These are phyloP conservation scores for Ophiognomonia clavigignenti-juglandacearum DNA, from an alignment of 2,329 filamentous ascomycete genomes.

Conservation along the genomic window DNA sequence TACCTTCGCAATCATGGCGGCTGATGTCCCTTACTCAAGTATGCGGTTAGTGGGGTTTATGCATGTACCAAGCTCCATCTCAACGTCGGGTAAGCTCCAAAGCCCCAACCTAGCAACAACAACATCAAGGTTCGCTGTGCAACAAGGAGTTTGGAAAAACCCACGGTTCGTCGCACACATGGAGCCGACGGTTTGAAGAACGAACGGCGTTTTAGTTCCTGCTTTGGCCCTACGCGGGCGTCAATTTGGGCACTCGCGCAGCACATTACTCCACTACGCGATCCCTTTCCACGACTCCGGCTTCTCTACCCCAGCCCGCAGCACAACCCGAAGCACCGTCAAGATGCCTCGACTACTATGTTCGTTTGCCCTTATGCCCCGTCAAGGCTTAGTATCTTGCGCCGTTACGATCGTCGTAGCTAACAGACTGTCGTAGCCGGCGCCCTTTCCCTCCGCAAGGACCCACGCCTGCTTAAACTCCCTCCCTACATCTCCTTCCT, in stretches of 20 bases:
- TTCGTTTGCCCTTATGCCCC: slow-evolving; percentile 27
- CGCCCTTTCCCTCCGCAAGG: slow-evolving; percentile 67
- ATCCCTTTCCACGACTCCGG: not conserved
- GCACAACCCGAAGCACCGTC: not conserved
- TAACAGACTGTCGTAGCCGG: slow-evolving; percentile 38
- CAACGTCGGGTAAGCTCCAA: not conserved
- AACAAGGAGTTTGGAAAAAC: too few relatives aligned
- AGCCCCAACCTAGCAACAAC: not conserved
- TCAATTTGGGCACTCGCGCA: slow-evolving; percentile 7
- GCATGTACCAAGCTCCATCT: slow-evolving; percentile 3
- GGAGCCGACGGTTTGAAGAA: not conserved
- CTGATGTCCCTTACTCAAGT: not conserved
- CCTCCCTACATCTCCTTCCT: slow-evolving; percentile 84
- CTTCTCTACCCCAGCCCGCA: not conserved
- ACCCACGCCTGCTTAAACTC: slow-evolving; percentile 75
- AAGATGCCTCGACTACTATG: slow-evolving; percentile 51
- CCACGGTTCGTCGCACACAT: slow-evolving; percentile 1
- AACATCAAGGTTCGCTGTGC: too few relatives aligned
- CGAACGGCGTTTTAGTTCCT: not conserved
- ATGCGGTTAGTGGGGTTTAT: slow-evolving; percentile 8
- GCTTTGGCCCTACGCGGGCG: slow-evolving; percentile 4
- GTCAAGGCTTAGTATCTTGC: not conserved
- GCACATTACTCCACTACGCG: too few relatives aligned
- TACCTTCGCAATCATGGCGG: not conserved
- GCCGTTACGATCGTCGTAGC: not conserved